phyloP scores from a whole-genome alignment of 345 rosid species.

The Garcia nutans region DNA sequence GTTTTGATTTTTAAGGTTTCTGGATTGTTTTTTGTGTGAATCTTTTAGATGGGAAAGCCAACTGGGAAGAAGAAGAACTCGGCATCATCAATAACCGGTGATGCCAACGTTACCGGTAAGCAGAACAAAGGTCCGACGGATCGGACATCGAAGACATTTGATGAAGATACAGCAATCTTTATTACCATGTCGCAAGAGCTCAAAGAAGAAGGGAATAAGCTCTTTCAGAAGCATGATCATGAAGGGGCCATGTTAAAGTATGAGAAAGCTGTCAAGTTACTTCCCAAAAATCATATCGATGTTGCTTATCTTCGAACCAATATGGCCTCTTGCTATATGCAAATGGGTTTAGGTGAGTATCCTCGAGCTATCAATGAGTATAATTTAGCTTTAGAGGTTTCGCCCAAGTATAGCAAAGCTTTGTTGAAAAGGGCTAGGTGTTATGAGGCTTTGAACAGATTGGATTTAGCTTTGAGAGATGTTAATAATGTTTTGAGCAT shows the following conservation, averaged over 20 bases:
- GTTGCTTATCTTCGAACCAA: slow-evolving; percentile 73
- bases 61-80: slow-evolving; percentile 76
- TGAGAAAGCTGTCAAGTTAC: slow-evolving; percentile 88
- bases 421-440: slow-evolving; percentile 78
- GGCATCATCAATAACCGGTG: slow-evolving; percentile 35
- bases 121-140: slow-evolving; percentile 39
- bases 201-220: slow-evolving; percentile 93
- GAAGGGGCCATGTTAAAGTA: slow-evolving; percentile 96
- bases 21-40: not conserved
- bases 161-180: slow-evolving; percentile 90
- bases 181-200: slow-evolving; percentile 87
- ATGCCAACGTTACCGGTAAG: slow-evolving; percentile 34
- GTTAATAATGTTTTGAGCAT: slow-evolving; percentile 63
- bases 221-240: slow-evolving; percentile 78
- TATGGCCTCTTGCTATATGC: slow-evolving; percentile 96
- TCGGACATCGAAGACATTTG: slow-evolving; percentile 67
- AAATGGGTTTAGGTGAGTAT: slow-evolving; percentile 92
- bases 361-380: slow-evolving; percentile 91
- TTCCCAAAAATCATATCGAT: slow-evolving; percentile 77
- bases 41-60: slow-evolving; percentile 77
- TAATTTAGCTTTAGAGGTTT: slow-evolving; percentile 79
- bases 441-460: slow-evolving; percentile 75
- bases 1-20: slow-evolving; percentile 11
- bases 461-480: slow-evolving; percentile 91
- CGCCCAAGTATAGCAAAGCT: slow-evolving; percentile 89